Base-by-base conservation (phyloP, 345 rosid species). In the Gossypium arboreum region DNA sequence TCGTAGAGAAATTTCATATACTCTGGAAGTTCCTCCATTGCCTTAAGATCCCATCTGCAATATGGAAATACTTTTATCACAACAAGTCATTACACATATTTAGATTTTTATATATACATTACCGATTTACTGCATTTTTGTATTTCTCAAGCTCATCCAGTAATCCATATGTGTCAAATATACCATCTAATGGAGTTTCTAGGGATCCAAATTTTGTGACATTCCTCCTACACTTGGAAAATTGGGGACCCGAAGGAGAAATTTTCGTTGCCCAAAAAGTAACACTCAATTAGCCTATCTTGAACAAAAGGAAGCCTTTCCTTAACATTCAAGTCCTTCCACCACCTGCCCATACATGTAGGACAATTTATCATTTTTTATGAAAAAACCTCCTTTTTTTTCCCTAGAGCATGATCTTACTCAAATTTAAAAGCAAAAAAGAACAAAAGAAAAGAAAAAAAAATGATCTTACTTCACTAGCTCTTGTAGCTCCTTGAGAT, bases 11-110 rank as follows among this genome's bases (percentile, higher is more conserved):
- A 11, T 24, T 51, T 69, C 59, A 69, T 69, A 8, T 52, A 69
- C 43, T 69, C 24, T 4, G 73, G 59, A 25, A 51, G 73, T 25
- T 69, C 59, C 9, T 69, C 45, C 8, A 16, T 16, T 13, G 73
- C 45, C 73, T 25, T 25, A 16, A 69, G n/a, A 67, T 45, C 55
- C 71, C 71, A 47, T 13, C 71, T 67, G 34, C 68, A 63, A 39
- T 8, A 16, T 9, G 7, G 11, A 9, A 65, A 2, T 27, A 63
- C n/a, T 64, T 64, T 17, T 63, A 9, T 2, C 12, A 63, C 9
- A 34, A 16, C 5, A 3, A 27, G 39, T 29, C 6, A 29, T 29
- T 29, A 29, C 39, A 29, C 39, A 3, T 29, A 29, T 29, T 3
- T 29, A 29, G 5, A 29, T 29, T 29, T 29, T 3, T 29, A 29